Evolutionary conservation across 257 asterid genomes (phyloP), one percentile per base, ranked within the genome.

Genomic region (Petunia secreta): DNA sequence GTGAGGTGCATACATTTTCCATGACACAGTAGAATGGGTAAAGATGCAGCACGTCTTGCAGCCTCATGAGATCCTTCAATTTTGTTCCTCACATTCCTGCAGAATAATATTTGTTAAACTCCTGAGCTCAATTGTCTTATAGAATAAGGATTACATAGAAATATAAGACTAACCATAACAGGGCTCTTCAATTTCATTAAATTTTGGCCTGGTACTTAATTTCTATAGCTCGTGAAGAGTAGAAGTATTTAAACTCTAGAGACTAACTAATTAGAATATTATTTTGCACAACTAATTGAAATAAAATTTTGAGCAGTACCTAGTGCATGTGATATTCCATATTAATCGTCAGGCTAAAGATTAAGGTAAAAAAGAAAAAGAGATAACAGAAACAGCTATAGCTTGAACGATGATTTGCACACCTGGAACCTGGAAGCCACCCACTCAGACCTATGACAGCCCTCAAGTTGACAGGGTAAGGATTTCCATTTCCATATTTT

Each of bases 401-500:
- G 77, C 5, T 48, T 48, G 60, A 71, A 36, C 40, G 46, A 4
- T 46, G 57, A 63, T 44, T 44, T 58, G 66, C 68, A 41, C 76
- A 95, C 99, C 98, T 93, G 34, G 95, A 93, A 85, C 89, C 91
- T n/a, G 99, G 98, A 86, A 96, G 98, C 99, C 99, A 96, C 11
- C 98, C 94, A 73, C 98, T 96, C 59, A 96, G 90, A 84, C 99
- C 97, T 66, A 96, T 54, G 62, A 95, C 85, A 79, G 96, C 94
- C 84, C 93, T 86, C 54, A 95, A 84, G 82, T 86, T 87, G 83
- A 95, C 89, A 63, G 96, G 89, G 85, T 93, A 95, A 46, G 97
- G 96, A 60, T 81, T 88, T 48, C 98, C 97, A 78, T 94, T 94
- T 83, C 94, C 91, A 75, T 90, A 96, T 84, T 88, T 91, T 0